These are phyloP conservation scores for Hsuehochloa calcarea DNA, from an alignment of 176 grass and related monocot species.

Conservation along the genomic window DNA sequence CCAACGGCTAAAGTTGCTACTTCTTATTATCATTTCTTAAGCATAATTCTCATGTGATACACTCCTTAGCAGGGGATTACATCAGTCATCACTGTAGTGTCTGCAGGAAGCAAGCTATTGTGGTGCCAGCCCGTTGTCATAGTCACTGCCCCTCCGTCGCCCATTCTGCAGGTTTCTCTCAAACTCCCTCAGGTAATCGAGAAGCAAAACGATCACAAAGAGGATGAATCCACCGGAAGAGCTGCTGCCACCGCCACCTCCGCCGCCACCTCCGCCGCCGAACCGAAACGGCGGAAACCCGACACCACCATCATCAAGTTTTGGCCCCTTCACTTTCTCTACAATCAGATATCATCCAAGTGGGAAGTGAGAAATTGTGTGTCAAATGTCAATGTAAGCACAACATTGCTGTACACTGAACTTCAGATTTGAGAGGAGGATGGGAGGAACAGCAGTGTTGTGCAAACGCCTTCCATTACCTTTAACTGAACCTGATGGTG, in stretches of 20 bases:
- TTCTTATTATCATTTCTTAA: not conserved
- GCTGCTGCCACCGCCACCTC: constrained; percentile 31
- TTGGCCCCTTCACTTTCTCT: constrained; percentile 42
- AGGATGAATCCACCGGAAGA: constrained; percentile 54
- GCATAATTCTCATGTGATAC: not conserved
- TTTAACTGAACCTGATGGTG: constrained; percentile 55
- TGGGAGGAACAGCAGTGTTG: not conserved
- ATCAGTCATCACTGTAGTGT: not conserved
- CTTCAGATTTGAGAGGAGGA: not conserved
- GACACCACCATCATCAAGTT: constrained; percentile 46
- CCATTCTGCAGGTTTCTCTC: constrained; percentile 52
- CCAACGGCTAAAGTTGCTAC: not conserved
- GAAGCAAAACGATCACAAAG: constrained; percentile 46
- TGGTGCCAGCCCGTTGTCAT: constrained; percentile 24
- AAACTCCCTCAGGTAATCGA: constrained; percentile 51
- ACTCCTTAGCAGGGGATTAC: not conserved
- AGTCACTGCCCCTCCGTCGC: constrained; percentile 30
- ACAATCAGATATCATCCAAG: not conserved
- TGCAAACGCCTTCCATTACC: constrained; percentile 27
- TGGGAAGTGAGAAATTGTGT: not conserved
- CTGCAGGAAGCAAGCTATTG: not conserved
- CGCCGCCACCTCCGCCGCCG: constrained; percentile 24
- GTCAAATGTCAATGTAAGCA: not conserved
- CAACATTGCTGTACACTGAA: not conserved
- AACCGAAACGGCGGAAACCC: constrained; percentile 53